Conservation (phyloP, 23 red algal species). For the Gracilaria caudata region DNA sequence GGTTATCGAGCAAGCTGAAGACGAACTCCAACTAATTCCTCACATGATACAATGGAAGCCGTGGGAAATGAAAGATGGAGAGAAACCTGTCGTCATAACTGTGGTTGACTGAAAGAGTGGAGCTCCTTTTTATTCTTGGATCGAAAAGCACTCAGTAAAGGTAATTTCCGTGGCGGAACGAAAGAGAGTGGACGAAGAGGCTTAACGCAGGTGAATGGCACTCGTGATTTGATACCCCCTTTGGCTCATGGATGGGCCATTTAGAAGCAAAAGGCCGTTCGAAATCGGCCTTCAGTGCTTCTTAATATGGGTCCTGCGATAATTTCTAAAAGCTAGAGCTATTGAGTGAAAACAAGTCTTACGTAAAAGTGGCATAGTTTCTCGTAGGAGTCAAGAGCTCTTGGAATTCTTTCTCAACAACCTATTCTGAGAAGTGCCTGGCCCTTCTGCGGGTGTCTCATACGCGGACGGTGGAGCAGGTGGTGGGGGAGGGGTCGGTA, state of each 20-base stretch:
- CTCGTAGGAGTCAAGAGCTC: not conserved
- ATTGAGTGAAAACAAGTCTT: not conserved
- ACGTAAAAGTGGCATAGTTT: not conserved
- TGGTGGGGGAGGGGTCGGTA: not conserved
- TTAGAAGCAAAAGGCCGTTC: not conserved
- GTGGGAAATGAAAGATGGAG: constrained; percentile 67
- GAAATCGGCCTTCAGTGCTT: not conserved
- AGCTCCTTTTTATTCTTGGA: not conserved
- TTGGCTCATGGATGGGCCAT: not conserved
- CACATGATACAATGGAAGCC: constrained; percentile 78
- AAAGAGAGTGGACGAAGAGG: not conserved
- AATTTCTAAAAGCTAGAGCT: not conserved
- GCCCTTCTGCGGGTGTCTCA: not conserved
- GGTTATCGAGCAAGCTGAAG: constrained; percentile 77
- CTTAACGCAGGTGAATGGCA: not conserved
- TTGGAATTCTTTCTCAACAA: not conserved
- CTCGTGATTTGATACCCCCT: not conserved
- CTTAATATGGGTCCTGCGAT: not conserved
- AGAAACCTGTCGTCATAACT: constrained; percentile 61
- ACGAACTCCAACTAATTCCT: constrained; percentile 82
- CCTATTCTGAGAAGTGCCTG: not conserved
- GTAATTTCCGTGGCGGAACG: not conserved
- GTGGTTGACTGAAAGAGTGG: constrained; percentile 63
- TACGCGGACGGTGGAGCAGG: constrained; percentile 21
- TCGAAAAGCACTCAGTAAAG: not conserved